A percentile compares a stretch with the other conserved stretches of the same genome.
phyloP scores from a whole-genome alignment of 768 basidiomycete species.

The Boletus pseudopeckii region DNA sequence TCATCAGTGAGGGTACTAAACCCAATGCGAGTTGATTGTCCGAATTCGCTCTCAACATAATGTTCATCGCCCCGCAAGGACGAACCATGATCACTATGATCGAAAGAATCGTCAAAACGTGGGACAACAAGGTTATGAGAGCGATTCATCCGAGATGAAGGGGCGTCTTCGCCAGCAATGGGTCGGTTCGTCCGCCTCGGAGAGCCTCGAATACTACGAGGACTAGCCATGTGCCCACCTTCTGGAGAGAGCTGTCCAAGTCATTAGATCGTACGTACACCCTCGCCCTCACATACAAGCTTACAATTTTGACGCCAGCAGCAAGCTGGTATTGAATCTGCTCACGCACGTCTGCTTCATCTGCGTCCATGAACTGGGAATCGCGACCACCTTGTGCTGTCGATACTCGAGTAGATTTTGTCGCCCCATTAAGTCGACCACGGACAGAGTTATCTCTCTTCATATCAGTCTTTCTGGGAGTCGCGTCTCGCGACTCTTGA shows the following conservation, averaged over 20 bases:
- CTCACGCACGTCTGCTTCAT: slow-evolving; percentile 76
- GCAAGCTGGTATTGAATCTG: slow-evolving; percentile 85
- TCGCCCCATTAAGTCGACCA: slow-evolving; percentile 26
- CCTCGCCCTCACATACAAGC: slow-evolving; percentile 19
- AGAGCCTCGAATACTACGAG: slow-evolving; percentile 66
- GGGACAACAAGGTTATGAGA: slow-evolving; percentile 43
- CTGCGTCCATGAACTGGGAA: slow-evolving; percentile 89
- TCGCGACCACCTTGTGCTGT: slow-evolving; percentile 49
- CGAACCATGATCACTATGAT: slow-evolving; percentile 42
- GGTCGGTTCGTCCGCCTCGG: slow-evolving; percentile 52
- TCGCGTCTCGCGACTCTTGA: slow-evolving; percentile 53
- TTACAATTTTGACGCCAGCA: slow-evolving; percentile 68
- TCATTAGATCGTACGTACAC: slow-evolving; percentile 12
- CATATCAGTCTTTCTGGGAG: slow-evolving; percentile 53
- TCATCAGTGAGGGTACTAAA: slow-evolving; percentile 43
- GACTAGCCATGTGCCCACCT: slow-evolving; percentile 56
- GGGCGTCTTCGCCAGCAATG: slow-evolving; percentile 35
- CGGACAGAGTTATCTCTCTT: slow-evolving; percentile 36
- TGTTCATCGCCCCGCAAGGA: slow-evolving; percentile 44
- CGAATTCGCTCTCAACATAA: slow-evolving; percentile 57
- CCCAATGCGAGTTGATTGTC: slow-evolving; percentile 41
- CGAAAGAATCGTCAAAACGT: slow-evolving; percentile 40
- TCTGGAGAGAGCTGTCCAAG: slow-evolving; percentile 57
- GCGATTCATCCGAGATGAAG: slow-evolving; percentile 39
- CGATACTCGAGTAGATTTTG: slow-evolving; percentile 37